These are phyloP conservation scores for Xylariaceae sp. DNA, from an alignment of 2,329 filamentous ascomycete genomes.

Conservation along the genomic window DNA sequence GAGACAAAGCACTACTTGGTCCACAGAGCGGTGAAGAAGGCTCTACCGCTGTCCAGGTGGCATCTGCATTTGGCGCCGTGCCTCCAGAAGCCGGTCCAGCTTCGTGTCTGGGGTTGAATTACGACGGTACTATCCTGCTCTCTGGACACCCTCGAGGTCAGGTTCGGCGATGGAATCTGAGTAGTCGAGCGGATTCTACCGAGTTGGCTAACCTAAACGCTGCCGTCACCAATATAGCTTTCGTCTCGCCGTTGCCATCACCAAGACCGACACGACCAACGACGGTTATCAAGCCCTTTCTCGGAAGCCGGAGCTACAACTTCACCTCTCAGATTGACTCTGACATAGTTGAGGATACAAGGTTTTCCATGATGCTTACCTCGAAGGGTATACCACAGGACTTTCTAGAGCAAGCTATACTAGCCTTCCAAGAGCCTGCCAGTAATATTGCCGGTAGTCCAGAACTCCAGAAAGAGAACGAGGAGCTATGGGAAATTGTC, in stretches of 20 bases:
- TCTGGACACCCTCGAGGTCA: conserved; percentile 84
- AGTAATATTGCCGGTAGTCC: conserved; percentile 41
- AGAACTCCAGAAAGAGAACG: conserved; percentile 48
- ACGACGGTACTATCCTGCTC: conserved; percentile 80
- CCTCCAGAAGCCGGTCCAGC: conserved; percentile 69
- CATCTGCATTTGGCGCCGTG: conserved; percentile 59
- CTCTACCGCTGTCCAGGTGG: conserved; percentile 62
- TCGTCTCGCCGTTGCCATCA: conserved; percentile 66
- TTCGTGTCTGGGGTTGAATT: conserved; percentile 74
- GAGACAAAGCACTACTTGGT: conserved; percentile 61
- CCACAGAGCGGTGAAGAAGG: conserved; percentile 57
- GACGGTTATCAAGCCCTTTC: conserved; percentile 80
- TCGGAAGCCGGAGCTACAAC: conserved; percentile 68
- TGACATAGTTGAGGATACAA: conserved; percentile 47
- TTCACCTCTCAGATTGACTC: conserved; percentile 68
- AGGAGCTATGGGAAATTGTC: conserved; percentile 52
- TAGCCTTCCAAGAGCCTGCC: conserved; percentile 49
- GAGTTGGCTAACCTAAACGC: conserved; percentile 76
- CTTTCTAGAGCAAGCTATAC: conserved; percentile 56
- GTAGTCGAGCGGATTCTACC: conserved; percentile 69
- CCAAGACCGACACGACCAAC: conserved; percentile 56
- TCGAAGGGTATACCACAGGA: conserved; percentile 54
- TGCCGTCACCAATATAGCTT: conserved; percentile 80
- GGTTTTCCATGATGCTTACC: conserved; percentile 53
- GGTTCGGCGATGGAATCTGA: conserved; percentile 80